These are phyloP conservation scores for Naematelia aurantialba DNA, from an alignment of 768 basidiomycete genomes.

Conservation along the genomic window DNA sequence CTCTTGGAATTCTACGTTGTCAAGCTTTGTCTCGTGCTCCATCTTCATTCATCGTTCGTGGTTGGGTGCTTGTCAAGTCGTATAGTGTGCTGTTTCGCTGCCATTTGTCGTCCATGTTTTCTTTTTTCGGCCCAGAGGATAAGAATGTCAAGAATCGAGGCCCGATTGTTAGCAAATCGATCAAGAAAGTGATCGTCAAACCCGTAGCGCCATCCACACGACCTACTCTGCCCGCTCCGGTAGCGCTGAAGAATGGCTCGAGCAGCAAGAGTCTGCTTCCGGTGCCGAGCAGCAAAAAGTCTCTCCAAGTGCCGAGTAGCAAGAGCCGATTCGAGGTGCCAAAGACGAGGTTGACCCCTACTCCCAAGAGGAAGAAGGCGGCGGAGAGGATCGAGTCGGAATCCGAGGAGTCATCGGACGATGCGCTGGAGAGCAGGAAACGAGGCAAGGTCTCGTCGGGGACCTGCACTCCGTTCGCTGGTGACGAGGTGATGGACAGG, in stretches of 20 bases:
- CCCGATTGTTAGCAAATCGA: background rate
- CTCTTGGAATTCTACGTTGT: no score
- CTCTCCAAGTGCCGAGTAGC: background rate
- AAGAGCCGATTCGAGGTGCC: background rate
- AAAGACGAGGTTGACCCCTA: background rate
- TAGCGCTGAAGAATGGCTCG: background rate
- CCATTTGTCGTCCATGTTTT: no score
- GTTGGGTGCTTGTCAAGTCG: background rate
- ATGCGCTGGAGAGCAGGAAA: background rate
- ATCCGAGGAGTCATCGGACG: background rate
- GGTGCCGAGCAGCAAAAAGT: background rate
- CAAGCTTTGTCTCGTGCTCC: background rate
- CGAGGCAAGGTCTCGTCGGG: background rate
- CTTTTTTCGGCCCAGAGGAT: background rate
- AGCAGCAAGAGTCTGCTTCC: background rate
- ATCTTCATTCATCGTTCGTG: background rate
- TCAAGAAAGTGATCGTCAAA: background rate
- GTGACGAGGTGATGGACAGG: slow-evolving; percentile 16
- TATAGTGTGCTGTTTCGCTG: background rate
- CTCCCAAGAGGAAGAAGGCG: slow-evolving; percentile 8
- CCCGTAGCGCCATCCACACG: background rate
- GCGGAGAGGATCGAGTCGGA: background rate
- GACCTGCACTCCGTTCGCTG: background rate
- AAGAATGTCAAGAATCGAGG: background rate
- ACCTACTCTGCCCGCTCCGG: background rate